Conservation (phyloP, 352 stramenopile genomes). For the Pythium myriotylum region DNA sequence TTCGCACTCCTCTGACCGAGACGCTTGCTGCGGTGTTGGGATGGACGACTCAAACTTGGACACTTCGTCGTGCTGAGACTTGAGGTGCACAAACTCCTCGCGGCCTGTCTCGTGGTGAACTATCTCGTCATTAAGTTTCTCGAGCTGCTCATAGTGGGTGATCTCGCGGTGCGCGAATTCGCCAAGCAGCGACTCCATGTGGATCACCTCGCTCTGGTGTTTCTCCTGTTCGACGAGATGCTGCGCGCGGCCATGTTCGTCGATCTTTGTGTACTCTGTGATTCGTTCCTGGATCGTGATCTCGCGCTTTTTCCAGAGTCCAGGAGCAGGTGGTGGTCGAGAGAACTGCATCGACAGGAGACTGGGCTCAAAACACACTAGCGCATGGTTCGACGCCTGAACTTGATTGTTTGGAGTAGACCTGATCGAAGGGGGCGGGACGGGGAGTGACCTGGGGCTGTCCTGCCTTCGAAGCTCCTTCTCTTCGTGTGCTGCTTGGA, state of each 20-base stretch:
- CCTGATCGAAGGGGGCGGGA: slow-evolving; percentile 2
- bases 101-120: slow-evolving; percentile 78
- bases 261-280: slow-evolving; percentile 89
- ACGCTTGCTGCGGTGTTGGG: slow-evolving; percentile 27
- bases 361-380: slow-evolving; percentile 54
- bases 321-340: slow-evolving; percentile 51
- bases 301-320: slow-evolving; percentile 88
- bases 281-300: slow-evolving; percentile 88
- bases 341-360: slow-evolving; percentile 42
- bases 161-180: slow-evolving; percentile 86
- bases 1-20: slow-evolving; percentile 67
- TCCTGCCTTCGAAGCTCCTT: slow-evolving; percentile 22
- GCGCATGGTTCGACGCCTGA: slow-evolving; percentile 27
- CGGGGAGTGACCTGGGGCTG: slow-evolving; percentile 23
- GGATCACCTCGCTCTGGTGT: slow-evolving; percentile 84
- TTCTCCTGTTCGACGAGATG: slow-evolving; percentile 81
- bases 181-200: slow-evolving; percentile 79
- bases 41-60: slow-evolving; percentile 83
- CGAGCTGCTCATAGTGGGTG: slow-evolving; percentile 84
- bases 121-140: slow-evolving; percentile 83
- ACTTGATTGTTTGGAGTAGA: slow-evolving; percentile 3
- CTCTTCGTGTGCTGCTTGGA: slow-evolving; percentile 54
- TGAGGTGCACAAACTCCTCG: slow-evolving; percentile 85
- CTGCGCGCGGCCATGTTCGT: slow-evolving; percentile 73
- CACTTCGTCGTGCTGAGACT: slow-evolving; percentile 82